Evolutionary conservation across 805 yeast species (phyloP).

Genomic region (Candida loeiensis): DNA sequence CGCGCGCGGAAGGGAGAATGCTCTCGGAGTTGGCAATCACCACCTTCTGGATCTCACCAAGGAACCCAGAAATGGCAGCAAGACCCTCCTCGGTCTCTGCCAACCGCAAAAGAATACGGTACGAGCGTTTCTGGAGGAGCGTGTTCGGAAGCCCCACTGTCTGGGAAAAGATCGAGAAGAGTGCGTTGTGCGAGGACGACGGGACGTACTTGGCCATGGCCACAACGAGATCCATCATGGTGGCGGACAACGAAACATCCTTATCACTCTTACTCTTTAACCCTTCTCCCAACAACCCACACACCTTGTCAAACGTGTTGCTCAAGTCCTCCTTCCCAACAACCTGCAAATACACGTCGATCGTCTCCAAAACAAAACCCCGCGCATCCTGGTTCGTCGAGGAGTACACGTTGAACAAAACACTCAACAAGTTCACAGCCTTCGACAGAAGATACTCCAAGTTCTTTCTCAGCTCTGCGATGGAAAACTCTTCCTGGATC

Average conservation of each 20-base stretch:
- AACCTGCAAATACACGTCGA: constrained; percentile 73
- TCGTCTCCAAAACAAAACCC: constrained; percentile 80
- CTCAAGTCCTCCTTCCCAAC: constrained; percentile 64
- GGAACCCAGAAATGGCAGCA: constrained; percentile 48
- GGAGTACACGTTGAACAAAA: constrained; percentile 87
- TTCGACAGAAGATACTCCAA: constrained; percentile 60
- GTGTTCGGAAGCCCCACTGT: constrained; percentile 59
- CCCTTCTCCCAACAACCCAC: constrained; percentile 57
- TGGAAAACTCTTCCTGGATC: constrained; percentile 59
- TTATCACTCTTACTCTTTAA: constrained; percentile 31
- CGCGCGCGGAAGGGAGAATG: constrained; percentile 71
- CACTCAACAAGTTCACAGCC: constrained; percentile 77
- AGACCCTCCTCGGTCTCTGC: constrained; percentile 67
- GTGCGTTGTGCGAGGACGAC: constrained; percentile 60
- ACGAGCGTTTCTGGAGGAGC: constrained; percentile 83
- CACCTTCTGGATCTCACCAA: constrained; percentile 56
- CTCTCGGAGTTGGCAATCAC: constrained; percentile 54
- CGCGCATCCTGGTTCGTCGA: constrained; percentile 83
- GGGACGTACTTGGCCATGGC: constrained; percentile 86
- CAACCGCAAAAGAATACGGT: constrained; percentile 69
- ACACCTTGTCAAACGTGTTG: constrained; percentile 79
- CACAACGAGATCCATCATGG: constrained; percentile 89
- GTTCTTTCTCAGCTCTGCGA: constrained; percentile 51
- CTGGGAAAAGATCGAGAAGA: constrained; percentile 71
- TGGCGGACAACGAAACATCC: constrained; percentile 52